Evolutionary conservation across 352 stramenopile genomes (phyloP).

Genomic region (Globisporangium heterothallicum): DNA sequence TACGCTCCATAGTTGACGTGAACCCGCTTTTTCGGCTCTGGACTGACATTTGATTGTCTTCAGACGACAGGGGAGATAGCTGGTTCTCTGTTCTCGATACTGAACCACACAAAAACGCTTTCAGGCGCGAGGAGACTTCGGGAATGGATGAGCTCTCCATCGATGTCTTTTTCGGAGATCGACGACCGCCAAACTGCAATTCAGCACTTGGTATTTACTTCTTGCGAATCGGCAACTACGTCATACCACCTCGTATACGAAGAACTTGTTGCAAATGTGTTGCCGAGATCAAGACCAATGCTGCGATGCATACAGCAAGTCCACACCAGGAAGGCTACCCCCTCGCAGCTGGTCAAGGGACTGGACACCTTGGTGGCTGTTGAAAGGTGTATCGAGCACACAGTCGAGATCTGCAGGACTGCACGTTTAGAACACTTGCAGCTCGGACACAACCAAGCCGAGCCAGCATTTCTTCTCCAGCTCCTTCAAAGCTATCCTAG

Average conservation of each 20-base stretch:
- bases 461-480: conserved; percentile 7
- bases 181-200: conserved; percentile 22
- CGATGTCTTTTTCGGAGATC: conserved; percentile 15
- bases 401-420: conserved; percentile 1
- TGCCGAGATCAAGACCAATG: neutral
- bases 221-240: conserved; percentile 6
- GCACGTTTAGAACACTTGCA: conserved; percentile 1
- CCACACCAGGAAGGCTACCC: conserved; percentile 4
- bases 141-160: conserved; percentile 25
- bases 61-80: conserved; percentile 21
- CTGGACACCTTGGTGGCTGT: neutral
- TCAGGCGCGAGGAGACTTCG: conserved; percentile 23
- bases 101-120: conserved; percentile 32
- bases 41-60: neutral
- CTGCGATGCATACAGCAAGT: conserved; percentile 4
- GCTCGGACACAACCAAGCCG: neutral
- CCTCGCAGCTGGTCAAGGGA: neutral
- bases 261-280: conserved; percentile 14
- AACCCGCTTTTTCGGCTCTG: neutral
- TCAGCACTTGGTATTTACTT: conserved; percentile 16
- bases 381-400: neutral
- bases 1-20: conserved; percentile 10
- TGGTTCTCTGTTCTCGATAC: conserved; percentile 28
- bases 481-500: conserved; percentile 19
- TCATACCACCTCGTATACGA: conserved; percentile 28